These are phyloP conservation scores for Lignosus rhinocerotis DNA, from an alignment of 1,284 basidiomycete genomes.

Conservation along the genomic window DNA sequence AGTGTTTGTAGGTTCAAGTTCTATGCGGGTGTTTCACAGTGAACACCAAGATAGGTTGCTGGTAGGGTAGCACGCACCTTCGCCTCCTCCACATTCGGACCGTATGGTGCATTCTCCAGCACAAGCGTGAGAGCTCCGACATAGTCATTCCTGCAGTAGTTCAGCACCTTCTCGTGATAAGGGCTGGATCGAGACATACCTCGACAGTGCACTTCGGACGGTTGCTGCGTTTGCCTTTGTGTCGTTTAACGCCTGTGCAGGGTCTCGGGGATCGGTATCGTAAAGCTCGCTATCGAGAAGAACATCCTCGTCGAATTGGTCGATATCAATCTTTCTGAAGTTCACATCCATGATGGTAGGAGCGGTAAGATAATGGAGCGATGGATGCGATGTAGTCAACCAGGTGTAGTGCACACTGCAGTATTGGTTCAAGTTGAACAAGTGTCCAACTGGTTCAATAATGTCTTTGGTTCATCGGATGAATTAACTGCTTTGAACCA, in stretches of 20 bases:
- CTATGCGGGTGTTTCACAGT: slow-evolving; percentile 39
- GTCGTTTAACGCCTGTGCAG: slow-evolving; percentile 73
- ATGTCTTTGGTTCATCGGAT: not conserved
- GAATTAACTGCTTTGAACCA: not conserved
- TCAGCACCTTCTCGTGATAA: not conserved
- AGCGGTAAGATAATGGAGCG: too few species aligned
- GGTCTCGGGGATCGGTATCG: slow-evolving; percentile 82
- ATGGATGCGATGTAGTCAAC: not conserved
- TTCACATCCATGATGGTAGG: slow-evolving; percentile 60
- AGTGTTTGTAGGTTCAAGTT: slow-evolving; percentile 80
- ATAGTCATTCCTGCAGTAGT: slow-evolving; percentile 63
- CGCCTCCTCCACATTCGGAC: slow-evolving; percentile 82
- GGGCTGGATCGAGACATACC: slow-evolving; percentile 47
- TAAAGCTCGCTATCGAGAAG: slow-evolving; percentile 85
- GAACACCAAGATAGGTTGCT: slow-evolving; percentile 1
- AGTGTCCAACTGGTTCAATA: too few species aligned
- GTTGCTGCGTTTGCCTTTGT: slow-evolving; percentile 74
- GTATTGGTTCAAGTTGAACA: not conserved
- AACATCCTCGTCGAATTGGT: slow-evolving; percentile 91
- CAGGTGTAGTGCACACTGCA: not conserved
- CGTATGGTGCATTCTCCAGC: slow-evolving; percentile 82
- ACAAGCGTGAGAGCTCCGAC: slow-evolving; percentile 69
- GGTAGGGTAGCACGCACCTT: slow-evolving; percentile 57
- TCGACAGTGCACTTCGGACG: slow-evolving; percentile 74
- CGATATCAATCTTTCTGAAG: slow-evolving; percentile 95